Evolutionary conservation across 202 grass and related monocot genomes (phyloP).

Genomic region (Carex arenaria): DNA sequence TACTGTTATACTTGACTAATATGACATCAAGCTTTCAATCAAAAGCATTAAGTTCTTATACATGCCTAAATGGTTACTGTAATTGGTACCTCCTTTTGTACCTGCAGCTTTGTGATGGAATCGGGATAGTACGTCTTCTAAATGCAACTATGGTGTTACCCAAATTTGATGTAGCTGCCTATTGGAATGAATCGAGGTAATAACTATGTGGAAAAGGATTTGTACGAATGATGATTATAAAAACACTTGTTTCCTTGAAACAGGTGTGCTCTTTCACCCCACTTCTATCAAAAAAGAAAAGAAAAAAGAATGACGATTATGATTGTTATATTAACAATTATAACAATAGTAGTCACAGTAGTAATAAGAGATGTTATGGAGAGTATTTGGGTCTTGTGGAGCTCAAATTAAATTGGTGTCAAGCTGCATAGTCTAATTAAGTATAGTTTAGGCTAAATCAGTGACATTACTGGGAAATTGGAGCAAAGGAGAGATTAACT

Average conservation of each 20-base stretch:
- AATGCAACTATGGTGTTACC: constrained; percentile 88
- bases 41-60: not conserved
- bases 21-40: not conserved
- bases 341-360: not conserved
- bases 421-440: not conserved
- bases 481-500: not conserved
- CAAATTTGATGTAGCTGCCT: constrained; percentile 87
- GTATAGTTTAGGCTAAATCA: not conserved
- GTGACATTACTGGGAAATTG: not conserved
- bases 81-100: not conserved
- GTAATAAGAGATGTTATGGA: not conserved
- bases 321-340: not conserved
- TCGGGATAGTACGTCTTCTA: constrained; percentile 63
- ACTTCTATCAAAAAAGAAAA: too few relatives aligned
- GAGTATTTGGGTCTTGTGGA: not conserved
- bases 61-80: not conserved
- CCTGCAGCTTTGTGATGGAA: constrained; percentile 81
- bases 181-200: constrained; percentile 99
- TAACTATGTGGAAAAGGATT: not conserved
- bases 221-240: not conserved
- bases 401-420: not conserved
- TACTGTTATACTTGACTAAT: not conserved
- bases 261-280: too few relatives aligned
- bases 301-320: not conserved
- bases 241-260: too few relatives aligned